Base-by-base conservation (phyloP, 2,329 filamentous ascomycete genomes). In the Fusarium xyrophilum region DNA sequence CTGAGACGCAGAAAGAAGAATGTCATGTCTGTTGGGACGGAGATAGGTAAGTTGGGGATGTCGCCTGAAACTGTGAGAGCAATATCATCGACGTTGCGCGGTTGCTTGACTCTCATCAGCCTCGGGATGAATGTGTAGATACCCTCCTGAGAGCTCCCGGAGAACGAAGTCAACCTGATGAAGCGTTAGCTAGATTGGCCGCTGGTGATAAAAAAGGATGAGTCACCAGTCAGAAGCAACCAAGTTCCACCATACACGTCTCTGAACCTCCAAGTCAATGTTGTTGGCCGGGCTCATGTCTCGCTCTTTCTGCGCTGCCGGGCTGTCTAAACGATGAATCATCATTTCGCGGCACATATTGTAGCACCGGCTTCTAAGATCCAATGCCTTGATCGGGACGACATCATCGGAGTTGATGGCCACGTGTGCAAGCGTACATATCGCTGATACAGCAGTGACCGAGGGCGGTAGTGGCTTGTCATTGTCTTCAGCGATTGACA, bases 181-280 rank as follows among this genome's bases (percentile, higher is more conserved):
- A 9, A 2, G 12, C 11, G 8, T 60, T n/a, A 60, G 35, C 23
- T 2, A 32, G 4, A 4, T 6, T 2, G 11, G 7, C 5, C 7
- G 5, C 19, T 15, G 7, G 2, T 3, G 0, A 19, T 2, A 13
- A 2, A 11, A 11, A n/a, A 12, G 14, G 6, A 14, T 28, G 6
- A 0, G 17, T 30, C 19, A 50, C 57, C 57, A 60, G 13, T 60
- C 57, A 8, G 57, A 57, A 25, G 57, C 57, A 14, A 48, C 57
- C n/a, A 60, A 35, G 13, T 35, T 23, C 57, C 57, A 58, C 57
- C 57, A 58, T 25, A 60, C 35, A 13, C 57, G 57, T 21, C 57
- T 27, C n/a, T 36, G 42, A 17, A 60, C n/a, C 11, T 60, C 57
- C 5, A 60, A 21, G 3, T 42, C 57, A 12, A 60, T 36, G 2